phyloP scores from a whole-genome alignment of 257 asterid species.

The Penstemon eatonii region DNA sequence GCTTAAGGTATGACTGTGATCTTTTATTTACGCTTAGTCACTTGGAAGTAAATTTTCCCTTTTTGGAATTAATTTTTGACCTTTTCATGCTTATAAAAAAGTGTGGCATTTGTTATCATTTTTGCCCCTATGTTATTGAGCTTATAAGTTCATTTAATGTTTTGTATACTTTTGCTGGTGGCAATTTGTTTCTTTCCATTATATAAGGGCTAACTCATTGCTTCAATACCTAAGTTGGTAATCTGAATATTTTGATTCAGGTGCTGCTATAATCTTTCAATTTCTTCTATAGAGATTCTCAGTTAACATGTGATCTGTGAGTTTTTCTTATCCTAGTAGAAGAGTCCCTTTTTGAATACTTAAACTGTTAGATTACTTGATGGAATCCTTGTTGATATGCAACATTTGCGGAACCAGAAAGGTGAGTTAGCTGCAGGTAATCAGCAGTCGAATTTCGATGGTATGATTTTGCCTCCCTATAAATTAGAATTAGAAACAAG shows the following conservation, averaged over 20 bases:
- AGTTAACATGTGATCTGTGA: conserved; percentile 58
- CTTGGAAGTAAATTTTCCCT: not conserved
- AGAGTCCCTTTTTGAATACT: conserved; percentile 24
- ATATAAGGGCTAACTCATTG: conserved; percentile 10
- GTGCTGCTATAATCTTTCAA: conserved; percentile 61
- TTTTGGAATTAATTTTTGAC: not conserved
- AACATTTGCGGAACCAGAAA: conserved; percentile 29
- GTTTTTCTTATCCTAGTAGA: conserved; percentile 53
- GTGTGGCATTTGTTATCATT: not conserved
- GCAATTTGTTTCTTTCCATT: conserved; percentile 23
- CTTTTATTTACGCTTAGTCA: conserved; percentile 8
- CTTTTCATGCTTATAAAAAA: conserved; percentile 13
- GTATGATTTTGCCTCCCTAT: conserved; percentile 17
- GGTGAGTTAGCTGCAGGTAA: conserved; percentile 27
- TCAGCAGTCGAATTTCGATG: conserved; percentile 21
- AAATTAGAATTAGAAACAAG: conserved; percentile 11
- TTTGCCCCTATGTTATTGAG: not conserved
- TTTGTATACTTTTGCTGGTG: conserved; percentile 24
- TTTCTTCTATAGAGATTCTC: conserved; percentile 57
- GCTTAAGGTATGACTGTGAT: conserved; percentile 65
- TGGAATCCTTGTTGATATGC: conserved; percentile 31
- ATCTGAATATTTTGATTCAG: conserved; percentile 52
- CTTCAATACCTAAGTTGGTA: conserved; percentile 45
- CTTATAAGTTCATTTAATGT: conserved; percentile 6
- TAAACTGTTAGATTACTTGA: conserved; percentile 30